Percentiles rank a stretch among this genome's conserved stretches.
phyloP scores from a whole-genome alignment of 306 rosid species.

The Rubus idaeus region DNA sequence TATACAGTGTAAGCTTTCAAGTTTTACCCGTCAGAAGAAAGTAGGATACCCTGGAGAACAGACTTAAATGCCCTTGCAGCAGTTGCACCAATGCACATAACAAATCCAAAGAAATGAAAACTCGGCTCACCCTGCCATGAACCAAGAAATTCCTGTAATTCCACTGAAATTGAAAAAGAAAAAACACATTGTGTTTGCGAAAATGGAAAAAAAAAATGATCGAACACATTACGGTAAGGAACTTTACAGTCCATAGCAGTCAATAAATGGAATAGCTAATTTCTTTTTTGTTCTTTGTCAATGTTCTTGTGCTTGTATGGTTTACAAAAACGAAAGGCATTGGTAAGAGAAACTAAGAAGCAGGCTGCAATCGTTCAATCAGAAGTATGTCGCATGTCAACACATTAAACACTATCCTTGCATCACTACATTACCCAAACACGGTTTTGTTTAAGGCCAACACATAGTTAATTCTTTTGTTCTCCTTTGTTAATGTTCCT shows the following conservation, averaged over 20 bases:
- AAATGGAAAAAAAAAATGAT: conserved; percentile 20
- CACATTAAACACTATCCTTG: not conserved
- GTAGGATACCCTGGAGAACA: conserved; percentile 92
- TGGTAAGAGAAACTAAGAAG: not conserved
- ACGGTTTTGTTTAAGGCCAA: not conserved
- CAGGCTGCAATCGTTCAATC: not conserved
- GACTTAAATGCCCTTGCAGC: conserved; percentile 99
- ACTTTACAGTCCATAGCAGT: conserved; percentile 4
- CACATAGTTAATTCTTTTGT: not conserved
- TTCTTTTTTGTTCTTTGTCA: not conserved
- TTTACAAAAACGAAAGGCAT: not conserved
- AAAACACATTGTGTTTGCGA: conserved; percentile 3
- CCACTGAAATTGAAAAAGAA: conserved; percentile 23
- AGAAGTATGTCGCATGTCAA: not conserved
- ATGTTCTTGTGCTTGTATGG: not conserved
- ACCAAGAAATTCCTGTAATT: conserved; percentile 29
- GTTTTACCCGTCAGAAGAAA: conserved; percentile 94
- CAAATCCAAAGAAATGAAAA: conserved; percentile 86
- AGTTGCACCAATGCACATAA: conserved; percentile 94
- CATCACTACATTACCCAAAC: not conserved
- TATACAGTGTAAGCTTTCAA: conserved; percentile 18
- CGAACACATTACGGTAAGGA: not conserved
- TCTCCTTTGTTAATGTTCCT: not conserved
- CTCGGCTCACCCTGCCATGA: conserved; percentile 94
- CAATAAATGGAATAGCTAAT: conserved; percentile 5